Evolutionary conservation across 352 stramenopile species (phyloP).

Genomic region (Phytophthora syringae): DNA sequence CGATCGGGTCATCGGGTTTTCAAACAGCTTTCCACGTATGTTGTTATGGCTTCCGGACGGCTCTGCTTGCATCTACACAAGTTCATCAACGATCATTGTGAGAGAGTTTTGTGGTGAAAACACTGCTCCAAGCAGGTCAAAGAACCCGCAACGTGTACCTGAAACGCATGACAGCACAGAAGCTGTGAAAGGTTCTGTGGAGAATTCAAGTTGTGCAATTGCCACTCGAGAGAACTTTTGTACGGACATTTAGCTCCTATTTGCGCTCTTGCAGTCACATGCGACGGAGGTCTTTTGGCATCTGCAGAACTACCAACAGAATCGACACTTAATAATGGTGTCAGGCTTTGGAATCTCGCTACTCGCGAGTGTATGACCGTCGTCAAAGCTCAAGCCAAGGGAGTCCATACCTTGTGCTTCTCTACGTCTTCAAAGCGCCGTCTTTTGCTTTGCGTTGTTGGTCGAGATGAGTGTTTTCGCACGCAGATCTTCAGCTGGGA

Average conservation of each 20-base stretch:
- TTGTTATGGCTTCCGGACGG: slow-evolving; percentile 59
- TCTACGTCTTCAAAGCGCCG: slow-evolving; percentile 32
- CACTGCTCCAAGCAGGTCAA: neutral
- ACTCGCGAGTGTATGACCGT: slow-evolving; percentile 51
- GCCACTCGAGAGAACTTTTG: slow-evolving; percentile 46
- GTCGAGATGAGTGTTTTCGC: slow-evolving; percentile 63
- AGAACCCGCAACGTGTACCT: neutral
- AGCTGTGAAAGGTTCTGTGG: slow-evolving; percentile 27
- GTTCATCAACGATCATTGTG: slow-evolving; percentile 69
- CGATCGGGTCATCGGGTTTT: slow-evolving; percentile 68
- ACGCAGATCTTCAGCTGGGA: slow-evolving; percentile 86
- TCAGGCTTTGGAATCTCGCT: slow-evolving; percentile 67
- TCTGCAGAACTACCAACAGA: slow-evolving; percentile 52
- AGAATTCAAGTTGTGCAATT: slow-evolving; percentile 1
- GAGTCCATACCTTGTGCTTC: slow-evolving; percentile 60
- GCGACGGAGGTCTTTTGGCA: slow-evolving; percentile 47
- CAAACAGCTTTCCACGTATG: slow-evolving; percentile 46
- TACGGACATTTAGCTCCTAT: slow-evolving; percentile 45
- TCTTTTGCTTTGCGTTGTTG: slow-evolving; percentile 62
- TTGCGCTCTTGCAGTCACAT: slow-evolving; percentile 50
- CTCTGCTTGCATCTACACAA: slow-evolving; percentile 64
- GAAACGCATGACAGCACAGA: slow-evolving; percentile 12
- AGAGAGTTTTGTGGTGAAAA: slow-evolving; percentile 38
- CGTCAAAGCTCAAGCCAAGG: slow-evolving; percentile 54
- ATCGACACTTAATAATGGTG: slow-evolving; percentile 23